A percentile compares a stretch with the other conserved stretches of the same genome.
phyloP scores from a whole-genome alignment of 2,329 filamentous ascomycete species.

The Claviceps arundinis region DNA sequence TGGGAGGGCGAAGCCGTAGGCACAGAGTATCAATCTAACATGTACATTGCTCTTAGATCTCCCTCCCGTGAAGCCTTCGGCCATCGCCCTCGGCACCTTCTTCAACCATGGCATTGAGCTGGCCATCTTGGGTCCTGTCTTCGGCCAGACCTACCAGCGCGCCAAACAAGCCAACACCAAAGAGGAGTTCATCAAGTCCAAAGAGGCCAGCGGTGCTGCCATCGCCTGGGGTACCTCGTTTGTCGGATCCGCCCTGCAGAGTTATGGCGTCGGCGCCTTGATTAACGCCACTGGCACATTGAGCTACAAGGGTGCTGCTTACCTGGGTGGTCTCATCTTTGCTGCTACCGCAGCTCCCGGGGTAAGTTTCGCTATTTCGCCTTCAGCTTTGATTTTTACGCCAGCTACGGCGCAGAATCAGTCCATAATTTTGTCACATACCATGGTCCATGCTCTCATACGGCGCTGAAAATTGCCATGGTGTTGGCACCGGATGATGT shows the following conservation, averaged over 20 bases:
- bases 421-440: not conserved
- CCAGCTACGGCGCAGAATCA: not conserved
- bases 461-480: not conserved
- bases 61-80: slow-evolving; percentile 84
- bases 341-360: slow-evolving; percentile 76
- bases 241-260: slow-evolving; percentile 75
- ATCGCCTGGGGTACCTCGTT: slow-evolving; percentile 85
- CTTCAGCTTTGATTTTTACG: not conserved
- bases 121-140: slow-evolving; percentile 75
- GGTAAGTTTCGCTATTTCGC: slow-evolving; percentile 34
- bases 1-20: not conserved
- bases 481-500: not conserved
- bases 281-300: slow-evolving; percentile 92
- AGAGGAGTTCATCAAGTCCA: slow-evolving; percentile 90
- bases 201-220: slow-evolving; percentile 79
- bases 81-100: slow-evolving; percentile 87
- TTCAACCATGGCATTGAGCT: slow-evolving; percentile 92
- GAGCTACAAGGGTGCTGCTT: slow-evolving; percentile 93
- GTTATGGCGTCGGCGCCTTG: slow-evolving; percentile 78
- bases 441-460: not conserved
- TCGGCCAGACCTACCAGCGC: slow-evolving; percentile 88
- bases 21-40: not conserved
- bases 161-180: slow-evolving; percentile 86
- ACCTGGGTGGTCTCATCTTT: slow-evolving; percentile 85
- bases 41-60: slow-evolving; percentile 30